These are phyloP conservation scores for Arctostaphylos glauca DNA, from an alignment of 148 eudicot genomes.

Conservation along the genomic window DNA sequence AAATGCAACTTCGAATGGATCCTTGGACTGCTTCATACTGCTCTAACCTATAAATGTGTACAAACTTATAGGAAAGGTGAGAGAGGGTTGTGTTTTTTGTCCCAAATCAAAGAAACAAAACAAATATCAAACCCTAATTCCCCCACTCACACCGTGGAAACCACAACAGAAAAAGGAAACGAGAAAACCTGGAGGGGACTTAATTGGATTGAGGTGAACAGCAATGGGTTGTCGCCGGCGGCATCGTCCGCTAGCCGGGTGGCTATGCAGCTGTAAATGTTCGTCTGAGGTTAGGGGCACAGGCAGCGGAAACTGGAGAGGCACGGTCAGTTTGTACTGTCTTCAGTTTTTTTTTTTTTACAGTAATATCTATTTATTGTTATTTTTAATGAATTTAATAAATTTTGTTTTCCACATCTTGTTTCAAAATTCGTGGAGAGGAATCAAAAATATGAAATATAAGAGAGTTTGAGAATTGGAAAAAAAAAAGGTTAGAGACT, in stretches of 20 bases:
- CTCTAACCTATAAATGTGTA: not conserved
- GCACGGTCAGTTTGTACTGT: not conserved
- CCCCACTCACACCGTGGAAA: not conserved
- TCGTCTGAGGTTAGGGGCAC: not conserved
- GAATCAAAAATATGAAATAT: too few species aligned
- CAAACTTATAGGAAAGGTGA: not conserved
- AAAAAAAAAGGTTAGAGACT: too few species aligned
- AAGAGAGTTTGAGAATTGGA: too few species aligned
- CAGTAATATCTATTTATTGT: too few species aligned
- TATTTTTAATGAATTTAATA: too few species aligned
- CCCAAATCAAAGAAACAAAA: not conserved
- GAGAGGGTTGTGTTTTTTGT: not conserved
- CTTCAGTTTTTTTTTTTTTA: too few species aligned
- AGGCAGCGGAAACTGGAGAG: not conserved
- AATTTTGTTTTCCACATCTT: too few species aligned
- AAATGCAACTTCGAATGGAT: conserved; percentile 87
- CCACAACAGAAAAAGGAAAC: not conserved
- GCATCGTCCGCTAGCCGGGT: too few species aligned
- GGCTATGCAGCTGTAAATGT: not conserved
- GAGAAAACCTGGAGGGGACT: not conserved
- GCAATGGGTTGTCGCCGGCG: not conserved
- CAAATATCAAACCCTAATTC: not conserved
- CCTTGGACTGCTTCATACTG: conserved; percentile 64
- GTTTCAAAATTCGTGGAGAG: too few species aligned
- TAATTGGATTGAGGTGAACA: too few species aligned